Conservation (phyloP, 2,329 filamentous ascomycete species). For the Fusarium cyanostomum region DNA sequence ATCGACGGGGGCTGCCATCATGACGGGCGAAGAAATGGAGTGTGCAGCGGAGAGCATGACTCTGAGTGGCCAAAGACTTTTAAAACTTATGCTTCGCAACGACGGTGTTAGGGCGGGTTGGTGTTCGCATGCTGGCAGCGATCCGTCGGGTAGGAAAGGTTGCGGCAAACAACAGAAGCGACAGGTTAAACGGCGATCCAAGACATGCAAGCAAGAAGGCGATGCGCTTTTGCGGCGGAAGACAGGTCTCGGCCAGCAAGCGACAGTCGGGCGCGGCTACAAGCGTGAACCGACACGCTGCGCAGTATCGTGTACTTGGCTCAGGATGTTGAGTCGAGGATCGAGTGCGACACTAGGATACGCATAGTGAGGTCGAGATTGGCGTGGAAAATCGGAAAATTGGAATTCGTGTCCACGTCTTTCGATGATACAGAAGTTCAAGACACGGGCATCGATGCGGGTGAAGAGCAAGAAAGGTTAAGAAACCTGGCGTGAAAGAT, state of each 20-base stretch:
- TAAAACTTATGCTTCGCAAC: conserved; percentile 38
- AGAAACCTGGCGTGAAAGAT: conserved; percentile 11
- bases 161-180: conserved; percentile 33
- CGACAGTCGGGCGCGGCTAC: conserved; percentile 25
- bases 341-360: conserved; percentile 31
- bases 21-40: conserved; percentile 45
- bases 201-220: conserved; percentile 40
- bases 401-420: conserved; percentile 7
- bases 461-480: neutral
- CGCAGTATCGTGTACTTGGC: conserved; percentile 29
- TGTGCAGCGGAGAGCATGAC: conserved; percentile 45
- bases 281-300: conserved; percentile 32
- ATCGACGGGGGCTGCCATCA: conserved; percentile 46
- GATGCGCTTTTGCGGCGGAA: conserved; percentile 20
- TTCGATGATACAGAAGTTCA: neutral
- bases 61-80: conserved; percentile 7
- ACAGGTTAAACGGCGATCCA: conserved; percentile 27
- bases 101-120: conserved; percentile 29
- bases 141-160: conserved; percentile 25
- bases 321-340: conserved; percentile 32
- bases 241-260: conserved; percentile 20
- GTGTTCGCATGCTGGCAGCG: conserved; percentile 42
- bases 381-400: conserved; percentile 11
- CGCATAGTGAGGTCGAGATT: conserved; percentile 34
- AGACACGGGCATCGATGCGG: neutral